Base-by-base conservation (phyloP, 2,329 filamentous ascomycete genomes). In the Xylariaceae sp. region DNA sequence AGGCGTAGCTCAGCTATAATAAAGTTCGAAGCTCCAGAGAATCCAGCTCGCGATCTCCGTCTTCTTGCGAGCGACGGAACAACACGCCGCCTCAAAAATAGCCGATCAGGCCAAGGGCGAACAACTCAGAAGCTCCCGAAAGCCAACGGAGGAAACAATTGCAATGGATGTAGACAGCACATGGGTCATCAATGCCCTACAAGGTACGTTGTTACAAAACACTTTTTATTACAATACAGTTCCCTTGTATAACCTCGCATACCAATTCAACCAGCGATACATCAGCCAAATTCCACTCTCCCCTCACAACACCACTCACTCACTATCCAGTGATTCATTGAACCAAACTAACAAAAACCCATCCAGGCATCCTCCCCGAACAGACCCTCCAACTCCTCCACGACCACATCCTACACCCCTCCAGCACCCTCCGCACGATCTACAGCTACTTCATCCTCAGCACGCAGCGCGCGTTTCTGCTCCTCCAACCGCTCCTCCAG, bases 391-490 rank as follows among this genome's bases (percentile, higher is more conserved):
- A 74, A 49, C 70, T 76, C 51, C 71, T 83, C 52, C 71, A 80
- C 67, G 76, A 76, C 39, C 74, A 84, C 72, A 65, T 83, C 56
- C 73, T 84, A 45, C 53, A 73, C 76, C 68, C 77, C 77, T 14
- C 68, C 45, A 77, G 79, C 4, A 76, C 79, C 6, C 58, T 83
- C 12, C 79, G 79, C 62, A 61, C 73, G 23, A 54, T 78, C 62
- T 72, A 72, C 44, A 72, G 70, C 17, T 71, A 76, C 12, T 62
- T 75, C 34, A 47, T 71, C 5, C 40, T 63, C 14, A 68, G 74
- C 46, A 59, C 73, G 52, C 54, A 57, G 31, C 60, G 54, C 16
- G 29, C 48, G 2, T 46, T 57, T n/a, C 61, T 69, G 46, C 60
- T 71, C 6, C 69, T 79, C 11, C 68, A 71, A 6, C 80, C 81